These are phyloP conservation scores for Wickerhamomyces canadensis DNA, from an alignment of 805 yeast species.

Conservation along the genomic window DNA sequence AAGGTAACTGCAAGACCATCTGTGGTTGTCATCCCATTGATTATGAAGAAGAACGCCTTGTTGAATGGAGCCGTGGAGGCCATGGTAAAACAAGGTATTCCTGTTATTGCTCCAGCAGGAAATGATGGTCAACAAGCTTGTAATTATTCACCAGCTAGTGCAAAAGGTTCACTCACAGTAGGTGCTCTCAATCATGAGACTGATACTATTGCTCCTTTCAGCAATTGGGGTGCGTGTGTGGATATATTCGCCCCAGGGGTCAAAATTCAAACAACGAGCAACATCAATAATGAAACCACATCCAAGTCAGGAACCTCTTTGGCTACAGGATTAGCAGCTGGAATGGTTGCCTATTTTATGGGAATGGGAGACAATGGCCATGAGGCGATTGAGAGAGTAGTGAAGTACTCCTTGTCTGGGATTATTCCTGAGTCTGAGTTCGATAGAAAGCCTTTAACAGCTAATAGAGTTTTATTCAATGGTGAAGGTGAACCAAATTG, in stretches of 20 bases:
- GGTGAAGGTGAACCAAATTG: constrained; percentile 28
- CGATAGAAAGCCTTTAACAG: constrained; percentile 46
- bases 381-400: constrained; percentile 34
- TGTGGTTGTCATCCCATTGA: constrained; percentile 33
- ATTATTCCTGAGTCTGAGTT: constrained; percentile 43
- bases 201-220: constrained; percentile 42
- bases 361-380: constrained; percentile 32
- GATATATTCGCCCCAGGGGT: constrained; percentile 48
- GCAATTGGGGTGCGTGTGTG: constrained; percentile 48
- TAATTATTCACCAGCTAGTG: constrained; percentile 40
- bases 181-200: constrained; percentile 81
- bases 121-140: constrained; percentile 41
- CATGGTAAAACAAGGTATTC: constrained; percentile 36
- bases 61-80: constrained; percentile 41
- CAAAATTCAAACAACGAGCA: constrained; percentile 36
- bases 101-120: constrained; percentile 46
- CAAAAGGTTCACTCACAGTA: constrained; percentile 63
- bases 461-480: constrained; percentile 47
- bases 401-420: constrained; percentile 40
- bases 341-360: constrained; percentile 39
- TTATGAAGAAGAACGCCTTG: constrained; percentile 31
- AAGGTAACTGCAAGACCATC: constrained; percentile 31
- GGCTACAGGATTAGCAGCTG: constrained; percentile 41
- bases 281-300: constrained; percentile 20
- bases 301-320: constrained; percentile 44